Evolutionary conservation across 768 basidiomycete genomes (phyloP).

Genomic region (Tylopilus vinaceipallidus): DNA sequence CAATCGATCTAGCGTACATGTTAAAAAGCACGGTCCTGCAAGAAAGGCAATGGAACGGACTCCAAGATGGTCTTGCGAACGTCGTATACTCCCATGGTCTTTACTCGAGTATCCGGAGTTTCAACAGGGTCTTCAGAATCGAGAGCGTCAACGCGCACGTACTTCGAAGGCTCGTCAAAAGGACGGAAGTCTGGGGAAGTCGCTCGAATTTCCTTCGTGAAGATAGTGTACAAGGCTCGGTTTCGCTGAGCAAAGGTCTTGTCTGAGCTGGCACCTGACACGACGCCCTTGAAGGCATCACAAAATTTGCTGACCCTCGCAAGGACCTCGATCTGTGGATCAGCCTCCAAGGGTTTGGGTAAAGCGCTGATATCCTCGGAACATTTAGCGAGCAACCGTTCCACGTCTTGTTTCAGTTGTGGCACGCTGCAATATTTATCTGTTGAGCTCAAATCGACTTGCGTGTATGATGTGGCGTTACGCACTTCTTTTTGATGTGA

Average conservation of each 20-base stretch:
- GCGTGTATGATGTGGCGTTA: background rate
- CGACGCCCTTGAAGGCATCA: conserved; percentile 31
- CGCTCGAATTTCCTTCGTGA: conserved; percentile 35
- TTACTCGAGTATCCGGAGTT: background rate
- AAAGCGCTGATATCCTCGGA: conserved; percentile 35
- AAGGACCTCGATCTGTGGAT: conserved; percentile 48
- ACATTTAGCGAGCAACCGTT: conserved; percentile 37
- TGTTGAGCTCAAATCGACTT: conserved; percentile 2
- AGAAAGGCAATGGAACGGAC: conserved; percentile 22
- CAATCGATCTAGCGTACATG: conserved; percentile 18
- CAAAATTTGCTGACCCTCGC: conserved; percentile 46
- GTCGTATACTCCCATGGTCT: conserved; percentile 30
- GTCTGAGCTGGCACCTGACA: conserved; percentile 33
- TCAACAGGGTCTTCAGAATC: conserved; percentile 16
- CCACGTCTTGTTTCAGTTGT: conserved; percentile 38
- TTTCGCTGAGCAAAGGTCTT: conserved; percentile 39
- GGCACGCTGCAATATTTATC: conserved; percentile 46
- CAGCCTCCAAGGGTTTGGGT: conserved; percentile 37
- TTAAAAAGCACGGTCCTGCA: background rate
- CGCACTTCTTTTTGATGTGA: conserved; percentile 53
- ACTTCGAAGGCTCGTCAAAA: conserved; percentile 14
- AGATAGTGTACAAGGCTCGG: conserved; percentile 30
- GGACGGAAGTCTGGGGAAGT: conserved; percentile 45
- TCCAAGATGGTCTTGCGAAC: conserved; percentile 35
- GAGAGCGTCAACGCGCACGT: conserved; percentile 7